These are phyloP conservation scores for Obelidium mucronatum DNA, from an alignment of 192 early-diverging fungal species.

Conservation along the genomic window DNA sequence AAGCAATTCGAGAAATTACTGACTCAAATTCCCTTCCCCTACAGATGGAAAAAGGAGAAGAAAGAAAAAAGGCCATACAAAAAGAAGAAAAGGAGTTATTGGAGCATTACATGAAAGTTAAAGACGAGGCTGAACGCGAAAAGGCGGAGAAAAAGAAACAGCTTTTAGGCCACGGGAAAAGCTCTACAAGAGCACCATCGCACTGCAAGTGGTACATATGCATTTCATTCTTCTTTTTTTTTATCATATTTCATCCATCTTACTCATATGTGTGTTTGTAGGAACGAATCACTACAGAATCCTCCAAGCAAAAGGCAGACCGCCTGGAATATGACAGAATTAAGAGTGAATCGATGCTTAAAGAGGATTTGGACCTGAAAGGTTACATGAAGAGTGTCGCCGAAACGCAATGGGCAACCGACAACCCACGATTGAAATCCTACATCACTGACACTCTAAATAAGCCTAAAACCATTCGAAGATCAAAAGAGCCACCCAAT, in stretches of 20 bases:
- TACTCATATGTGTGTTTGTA: too few species aligned
- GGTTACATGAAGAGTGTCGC: conserved; percentile 19
- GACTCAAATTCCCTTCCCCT: too few species aligned
- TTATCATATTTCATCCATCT: not conserved
- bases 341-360: not conserved
- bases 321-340: conserved; percentile 3
- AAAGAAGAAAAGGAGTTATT: conserved; percentile 18
- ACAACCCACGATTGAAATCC: conserved; percentile 6
- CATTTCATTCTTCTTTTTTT: not conserved
- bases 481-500: not conserved
- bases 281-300: not conserved
- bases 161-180: not conserved
- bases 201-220: conserved; percentile 24
- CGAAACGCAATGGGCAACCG: conserved; percentile 9
- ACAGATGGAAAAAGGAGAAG: conserved; percentile 5
- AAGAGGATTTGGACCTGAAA: conserved; percentile 4
- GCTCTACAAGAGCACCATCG: conserved; percentile 9
- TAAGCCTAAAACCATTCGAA: not conserved
- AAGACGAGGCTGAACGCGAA: conserved; percentile 18
- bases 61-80: not conserved
- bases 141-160: not conserved
- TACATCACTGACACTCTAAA: not conserved
- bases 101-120: conserved; percentile 3
- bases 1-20: not conserved
- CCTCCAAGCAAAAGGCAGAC: not conserved